These are phyloP conservation scores for Pseudozyma sp. DNA, from an alignment of 1,284 basidiomycete species.

Conservation along the genomic window DNA sequence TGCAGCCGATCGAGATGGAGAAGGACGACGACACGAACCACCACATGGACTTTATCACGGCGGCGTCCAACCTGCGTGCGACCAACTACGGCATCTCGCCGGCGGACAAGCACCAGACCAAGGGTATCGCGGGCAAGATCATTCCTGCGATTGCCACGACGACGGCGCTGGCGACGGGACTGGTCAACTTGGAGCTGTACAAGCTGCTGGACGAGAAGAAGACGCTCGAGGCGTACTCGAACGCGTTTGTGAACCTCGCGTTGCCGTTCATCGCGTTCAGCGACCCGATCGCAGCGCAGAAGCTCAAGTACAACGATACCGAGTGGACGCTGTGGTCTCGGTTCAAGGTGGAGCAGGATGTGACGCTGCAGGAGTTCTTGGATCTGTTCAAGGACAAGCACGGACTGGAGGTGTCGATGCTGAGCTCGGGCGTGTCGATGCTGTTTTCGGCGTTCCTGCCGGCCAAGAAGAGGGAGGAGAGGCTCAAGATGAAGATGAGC, in stretches of 20 bases:
- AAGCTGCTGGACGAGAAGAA: conserved; percentile 92
- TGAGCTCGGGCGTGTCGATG: conserved; percentile 97
- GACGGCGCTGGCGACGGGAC: conserved; percentile 90
- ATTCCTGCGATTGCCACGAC: conserved; percentile 99
- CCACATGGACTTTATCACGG: conserved; percentile 99
- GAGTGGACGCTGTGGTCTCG: conserved; percentile 98
- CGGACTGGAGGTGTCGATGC: conserved; percentile 91
- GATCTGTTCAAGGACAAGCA: conserved; percentile 86
- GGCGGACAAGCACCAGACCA: conserved; percentile 93
- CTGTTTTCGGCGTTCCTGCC: conserved; percentile 79
- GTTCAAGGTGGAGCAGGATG: conserved; percentile 90
- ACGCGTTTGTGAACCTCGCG: conserved; percentile 93
- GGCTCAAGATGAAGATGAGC: conserved; percentile 75
- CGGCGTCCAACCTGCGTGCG: conserved; percentile 95
- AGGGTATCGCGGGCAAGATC: conserved; percentile 99
- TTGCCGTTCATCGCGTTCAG: conserved; percentile 99
- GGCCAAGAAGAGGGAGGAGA: conserved; percentile 64
- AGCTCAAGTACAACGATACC: conserved; percentile 71
- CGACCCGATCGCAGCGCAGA: conserved; percentile 88
- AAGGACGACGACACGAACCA: conserved; percentile 99
- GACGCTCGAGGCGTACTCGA: conserved; percentile 95
- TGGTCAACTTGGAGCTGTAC: conserved; percentile 97
- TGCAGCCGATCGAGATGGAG: conserved; percentile 96
- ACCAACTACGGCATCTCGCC: conserved; percentile 91
- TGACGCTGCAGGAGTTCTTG: conserved; percentile 87